These are phyloP conservation scores for Cyberlindnera xishuangbannaensis DNA, from an alignment of 805 yeast genomes.

Conservation along the genomic window DNA sequence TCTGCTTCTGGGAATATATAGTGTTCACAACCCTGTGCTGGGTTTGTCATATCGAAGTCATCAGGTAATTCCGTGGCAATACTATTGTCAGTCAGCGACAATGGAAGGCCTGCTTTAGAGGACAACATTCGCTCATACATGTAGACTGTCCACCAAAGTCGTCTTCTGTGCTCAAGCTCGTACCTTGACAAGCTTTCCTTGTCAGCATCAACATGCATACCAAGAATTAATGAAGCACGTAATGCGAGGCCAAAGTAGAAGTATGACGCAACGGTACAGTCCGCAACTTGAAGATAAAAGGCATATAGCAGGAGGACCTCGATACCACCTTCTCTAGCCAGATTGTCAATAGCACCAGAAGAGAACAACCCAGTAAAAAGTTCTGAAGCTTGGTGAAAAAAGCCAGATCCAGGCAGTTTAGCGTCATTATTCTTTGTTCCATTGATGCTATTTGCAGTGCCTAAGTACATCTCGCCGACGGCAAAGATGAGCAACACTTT, in stretches of 20 bases:
- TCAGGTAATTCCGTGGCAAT: conserved; percentile 73
- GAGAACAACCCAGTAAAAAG: conserved; percentile 72
- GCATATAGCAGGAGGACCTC: conserved; percentile 73
- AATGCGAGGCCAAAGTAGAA: conserved; percentile 75
- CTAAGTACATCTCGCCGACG: conserved; percentile 77
- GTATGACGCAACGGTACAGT: conserved; percentile 75
- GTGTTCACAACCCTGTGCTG: conserved; percentile 54
- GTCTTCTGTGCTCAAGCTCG: conserved; percentile 78
- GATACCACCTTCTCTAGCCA: conserved; percentile 73
- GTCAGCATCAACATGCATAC: conserved; percentile 81
- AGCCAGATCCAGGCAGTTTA: conserved; percentile 72
- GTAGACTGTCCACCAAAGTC: conserved; percentile 84
- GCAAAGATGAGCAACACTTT: conserved; percentile 69
- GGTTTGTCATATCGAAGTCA: conserved; percentile 60
- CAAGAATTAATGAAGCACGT: conserved; percentile 64
- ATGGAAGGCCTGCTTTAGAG: conserved; percentile 75
- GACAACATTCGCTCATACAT: conserved; percentile 79
- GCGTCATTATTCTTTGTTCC: conserved; percentile 34
- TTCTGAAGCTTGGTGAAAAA: conserved; percentile 75
- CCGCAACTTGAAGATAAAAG: conserved; percentile 77
- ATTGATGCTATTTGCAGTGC: conserved; percentile 62
- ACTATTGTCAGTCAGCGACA: conserved; percentile 75
- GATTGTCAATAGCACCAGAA: conserved; percentile 73
- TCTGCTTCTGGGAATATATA: conserved; percentile 78
- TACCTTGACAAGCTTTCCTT: conserved; percentile 56